Evolutionary conservation across 768 basidiomycete genomes (phyloP), one percentile per base, ranked within the genome.

Genomic region (Cyclocybe cylindracea): DNA sequence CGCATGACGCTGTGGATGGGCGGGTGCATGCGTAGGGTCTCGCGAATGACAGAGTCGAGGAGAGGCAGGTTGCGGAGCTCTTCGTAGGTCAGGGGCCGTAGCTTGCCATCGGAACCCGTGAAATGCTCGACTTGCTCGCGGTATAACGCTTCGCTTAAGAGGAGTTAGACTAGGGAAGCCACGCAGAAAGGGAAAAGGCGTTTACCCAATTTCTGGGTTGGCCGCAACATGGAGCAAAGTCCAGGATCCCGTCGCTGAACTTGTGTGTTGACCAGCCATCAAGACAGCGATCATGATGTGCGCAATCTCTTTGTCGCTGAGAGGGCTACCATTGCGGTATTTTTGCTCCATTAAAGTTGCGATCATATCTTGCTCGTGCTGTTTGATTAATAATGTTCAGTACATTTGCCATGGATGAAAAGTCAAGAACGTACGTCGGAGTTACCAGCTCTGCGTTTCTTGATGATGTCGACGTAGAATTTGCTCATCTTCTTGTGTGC

Each of bases 251-350:
- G 92, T 88, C 2, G 97, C 87, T 10, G 97, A 97, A 61, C 90
- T 92, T 0, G 97, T 99, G 71, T 99, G 97, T 73, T 99, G 97
- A 36, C 97, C 97, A 40, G 97, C 97, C 97, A 99, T 98, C 57
- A 99, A 85, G 40, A 99, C 82, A 11, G 97, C 97, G 63, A 98
- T 99, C 88, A 99, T 86, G 65, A 99, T 95, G 66, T 98, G 97
- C 0, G 97, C 94, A 53, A 98, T 89, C 68, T 98, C 93, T 58
- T 89, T 87, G 64, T 99, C 94, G 54, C 78, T 80, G 38, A 98
- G 78, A 2, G 77, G 65, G 40, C 79, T 77, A 49, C 97, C 97
- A 59, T 82, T 78, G 56, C 90, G 89, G 73, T 99, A 98, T 46
- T 75, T 80, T 65, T 94, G 90, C 54, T 85, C 78, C 70, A 86